Evolutionary conservation across 306 rosid genomes (phyloP).

Genomic region (Luffa acutangula): DNA sequence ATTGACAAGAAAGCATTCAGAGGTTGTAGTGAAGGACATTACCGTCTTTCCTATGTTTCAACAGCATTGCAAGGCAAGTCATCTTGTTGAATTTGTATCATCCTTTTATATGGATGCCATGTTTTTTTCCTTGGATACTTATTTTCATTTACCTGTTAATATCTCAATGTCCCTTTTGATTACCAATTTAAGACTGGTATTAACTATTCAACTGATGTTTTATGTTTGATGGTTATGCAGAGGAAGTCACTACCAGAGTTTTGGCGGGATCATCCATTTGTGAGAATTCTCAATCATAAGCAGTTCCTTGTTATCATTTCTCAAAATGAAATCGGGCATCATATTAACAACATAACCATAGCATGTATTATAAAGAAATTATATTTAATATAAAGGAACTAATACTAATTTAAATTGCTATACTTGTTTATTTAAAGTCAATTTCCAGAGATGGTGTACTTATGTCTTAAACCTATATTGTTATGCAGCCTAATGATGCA

Average conservation of each 20-base stretch:
- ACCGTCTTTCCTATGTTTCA: conserved; percentile 74
- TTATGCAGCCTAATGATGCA: conserved; percentile 68
- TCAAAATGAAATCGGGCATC: neutral
- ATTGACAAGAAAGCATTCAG: conserved; percentile 83
- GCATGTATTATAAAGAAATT: neutral
- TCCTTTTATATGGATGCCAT: neutral
- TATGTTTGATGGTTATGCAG: conserved; percentile 38
- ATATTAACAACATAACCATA: neutral
- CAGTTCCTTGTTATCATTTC: neutral
- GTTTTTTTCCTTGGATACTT: neutral
- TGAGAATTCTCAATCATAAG: conserved; percentile 33
- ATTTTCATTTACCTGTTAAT: neutral
- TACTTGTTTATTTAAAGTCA: neutral
- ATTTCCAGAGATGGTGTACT: conserved; percentile 4
- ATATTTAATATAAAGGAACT: neutral
- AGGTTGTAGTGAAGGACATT: conserved; percentile 64
- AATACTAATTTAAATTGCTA: conserved; percentile 1
- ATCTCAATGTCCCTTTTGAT: conserved; percentile 11
- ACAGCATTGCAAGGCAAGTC: conserved; percentile 65
- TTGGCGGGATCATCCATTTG: conserved; percentile 88
- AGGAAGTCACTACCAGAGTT: conserved; percentile 89
- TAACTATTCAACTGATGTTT: neutral
- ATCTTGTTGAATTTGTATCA: neutral
- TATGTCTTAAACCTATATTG: conserved; percentile 8
- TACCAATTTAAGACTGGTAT: neutral